Percentiles rank a stretch among this genome's conserved stretches.
Evolutionary conservation across 2,329 filamentous ascomycete genomes (phyloP).

Genomic region (Cladophialophora psammophila): DNA sequence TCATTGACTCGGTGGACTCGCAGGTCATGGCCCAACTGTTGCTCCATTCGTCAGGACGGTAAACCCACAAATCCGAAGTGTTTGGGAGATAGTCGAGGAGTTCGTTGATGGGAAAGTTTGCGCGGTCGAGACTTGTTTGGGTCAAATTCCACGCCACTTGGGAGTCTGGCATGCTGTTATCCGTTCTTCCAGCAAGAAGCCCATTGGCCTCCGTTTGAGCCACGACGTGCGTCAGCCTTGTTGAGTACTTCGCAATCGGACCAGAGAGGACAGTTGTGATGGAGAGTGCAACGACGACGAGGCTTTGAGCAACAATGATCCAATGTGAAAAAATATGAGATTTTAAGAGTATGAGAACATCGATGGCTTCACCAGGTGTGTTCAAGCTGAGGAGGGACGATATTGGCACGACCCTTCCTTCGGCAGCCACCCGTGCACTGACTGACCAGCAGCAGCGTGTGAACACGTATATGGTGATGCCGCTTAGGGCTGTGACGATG

Average conservation of each 20-base stretch:
- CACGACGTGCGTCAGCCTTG: slow-evolving; percentile 8
- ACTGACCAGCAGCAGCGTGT: slow-evolving; percentile 27
- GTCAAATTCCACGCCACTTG: slow-evolving; percentile 23
- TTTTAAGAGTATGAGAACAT: slow-evolving; percentile 25
- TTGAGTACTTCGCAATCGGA: slow-evolving; percentile 30
- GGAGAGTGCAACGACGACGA: slow-evolving; percentile 25
- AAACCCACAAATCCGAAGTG: slow-evolving; percentile 21
- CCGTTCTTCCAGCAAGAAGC: slow-evolving; percentile 16
- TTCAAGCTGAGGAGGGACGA: slow-evolving; percentile 26
- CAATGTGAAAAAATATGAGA: slow-evolving; percentile 24
- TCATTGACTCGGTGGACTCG: slow-evolving; percentile 15
- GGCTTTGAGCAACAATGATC: slow-evolving; percentile 25
- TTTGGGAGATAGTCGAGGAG: slow-evolving; percentile 30
- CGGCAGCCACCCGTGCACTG: slow-evolving; percentile 20
- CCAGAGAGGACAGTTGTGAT: slow-evolving; percentile 25
- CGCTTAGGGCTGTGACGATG: slow-evolving; percentile 28
- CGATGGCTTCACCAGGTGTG: slow-evolving; percentile 30
- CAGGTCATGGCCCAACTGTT: slow-evolving; percentile 31
- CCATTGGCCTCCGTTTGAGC: slow-evolving; percentile 19
- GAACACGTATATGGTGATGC: slow-evolving; percentile 27
- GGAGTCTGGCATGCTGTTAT: slow-evolving; percentile 14
- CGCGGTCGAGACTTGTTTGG: slow-evolving; percentile 22
- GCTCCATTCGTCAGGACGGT: slow-evolving; percentile 29
- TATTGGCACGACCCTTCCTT: slow-evolving; percentile 22
- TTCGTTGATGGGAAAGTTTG: slow-evolving; percentile 25